A percentile compares a stretch with the other conserved stretches of the same genome.
phyloP scores from a whole-genome alignment of 352 stramenopile species.

The Pythium angustatum region DNA sequence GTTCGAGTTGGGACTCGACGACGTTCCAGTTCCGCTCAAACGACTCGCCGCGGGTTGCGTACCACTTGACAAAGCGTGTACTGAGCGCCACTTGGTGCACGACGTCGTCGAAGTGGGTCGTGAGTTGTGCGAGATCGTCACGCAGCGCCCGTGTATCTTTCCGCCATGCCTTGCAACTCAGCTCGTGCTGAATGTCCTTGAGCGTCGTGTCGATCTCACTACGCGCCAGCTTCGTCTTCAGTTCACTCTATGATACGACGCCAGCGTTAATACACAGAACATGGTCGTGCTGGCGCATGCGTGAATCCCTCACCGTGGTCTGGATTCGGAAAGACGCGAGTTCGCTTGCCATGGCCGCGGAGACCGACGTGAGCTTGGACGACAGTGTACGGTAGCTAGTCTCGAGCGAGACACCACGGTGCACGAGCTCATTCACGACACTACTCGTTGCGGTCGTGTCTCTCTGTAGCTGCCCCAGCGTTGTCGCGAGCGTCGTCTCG shows the following conservation, averaged over 20 bases:
- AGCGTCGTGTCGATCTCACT: not conserved
- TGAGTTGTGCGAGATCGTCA: slow-evolving; percentile 12
- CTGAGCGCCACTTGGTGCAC: slow-evolving; percentile 51
- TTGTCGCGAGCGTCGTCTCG: not conserved
- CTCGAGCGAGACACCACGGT: slow-evolving; percentile 25
- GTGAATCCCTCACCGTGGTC: too few relatives aligned
- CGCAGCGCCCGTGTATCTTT: slow-evolving; percentile 24
- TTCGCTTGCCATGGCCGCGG: slow-evolving; percentile 6
- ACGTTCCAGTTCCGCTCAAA: slow-evolving; percentile 76
- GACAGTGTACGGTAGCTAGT: slow-evolving; percentile 21
- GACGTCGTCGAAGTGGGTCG: slow-evolving; percentile 31
- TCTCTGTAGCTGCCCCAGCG: not conserved
- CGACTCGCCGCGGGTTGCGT: slow-evolving; percentile 58
- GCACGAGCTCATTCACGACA: slow-evolving; percentile 21
- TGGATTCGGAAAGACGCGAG: not conserved
- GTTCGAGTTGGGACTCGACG: slow-evolving; percentile 63
- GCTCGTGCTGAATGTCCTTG: slow-evolving; percentile 27
- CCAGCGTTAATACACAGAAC: not conserved
- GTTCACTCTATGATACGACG: not conserved
- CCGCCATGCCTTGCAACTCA: slow-evolving; percentile 33
- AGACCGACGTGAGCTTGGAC: slow-evolving; percentile 27
- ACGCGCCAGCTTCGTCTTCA: slow-evolving; percentile 11
- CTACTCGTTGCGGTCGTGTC: not conserved
- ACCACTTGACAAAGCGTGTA: slow-evolving; percentile 77
- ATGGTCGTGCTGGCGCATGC: too few relatives aligned